These are phyloP conservation scores for Taiozyma sp. DNA, from an alignment of 1,139 yeast genomes.

Conservation along the genomic window DNA sequence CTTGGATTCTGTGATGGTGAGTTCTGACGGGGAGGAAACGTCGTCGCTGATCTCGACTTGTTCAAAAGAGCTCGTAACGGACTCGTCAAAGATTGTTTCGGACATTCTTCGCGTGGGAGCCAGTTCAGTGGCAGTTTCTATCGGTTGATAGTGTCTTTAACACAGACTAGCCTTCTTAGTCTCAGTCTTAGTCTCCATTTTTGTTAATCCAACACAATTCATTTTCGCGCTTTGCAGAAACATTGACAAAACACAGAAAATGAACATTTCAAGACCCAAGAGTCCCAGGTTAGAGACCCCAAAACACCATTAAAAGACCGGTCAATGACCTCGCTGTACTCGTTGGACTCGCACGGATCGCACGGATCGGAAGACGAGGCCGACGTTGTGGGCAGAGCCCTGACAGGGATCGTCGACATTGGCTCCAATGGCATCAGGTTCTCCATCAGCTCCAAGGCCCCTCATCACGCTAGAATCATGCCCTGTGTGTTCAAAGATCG, in stretches of 20 bases:
- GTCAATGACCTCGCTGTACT: background rate
- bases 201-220: background rate
- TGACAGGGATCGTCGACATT: constrained; percentile 60
- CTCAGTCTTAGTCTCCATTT: too few relatives aligned
- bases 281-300: background rate
- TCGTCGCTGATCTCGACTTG: background rate
- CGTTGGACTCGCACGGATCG: background rate
- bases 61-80: background rate
- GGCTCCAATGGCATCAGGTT: constrained; percentile 68
- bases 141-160: too few relatives aligned
- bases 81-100: background rate
- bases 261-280: background rate
- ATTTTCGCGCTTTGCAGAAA: background rate
- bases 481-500: constrained; percentile 70
- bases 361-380: constrained; percentile 38
- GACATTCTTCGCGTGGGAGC: background rate
- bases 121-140: background rate
- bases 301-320: background rate
- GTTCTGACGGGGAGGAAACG: background rate
- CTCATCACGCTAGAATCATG: constrained; percentile 62
- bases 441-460: constrained; percentile 58
- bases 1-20: background rate
- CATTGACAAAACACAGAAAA: background rate
- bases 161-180: too few relatives aligned
- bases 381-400: constrained; percentile 46